Conservation (phyloP, 495 filamentous ascomycete species). For the Aspergillus olivimuriae region DNA sequence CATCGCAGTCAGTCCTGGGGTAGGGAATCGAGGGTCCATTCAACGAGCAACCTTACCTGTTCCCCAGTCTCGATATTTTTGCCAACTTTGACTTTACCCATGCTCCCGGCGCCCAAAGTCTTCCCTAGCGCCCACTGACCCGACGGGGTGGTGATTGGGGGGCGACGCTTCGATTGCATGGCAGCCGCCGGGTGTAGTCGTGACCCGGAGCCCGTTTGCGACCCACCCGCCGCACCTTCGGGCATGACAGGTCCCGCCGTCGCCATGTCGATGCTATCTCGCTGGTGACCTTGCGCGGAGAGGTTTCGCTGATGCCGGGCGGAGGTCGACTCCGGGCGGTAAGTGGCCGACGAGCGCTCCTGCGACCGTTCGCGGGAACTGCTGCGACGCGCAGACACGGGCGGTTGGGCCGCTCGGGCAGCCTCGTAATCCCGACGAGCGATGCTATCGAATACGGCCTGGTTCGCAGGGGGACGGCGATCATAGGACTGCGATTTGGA, state of each 20-base stretch:
- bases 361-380: slow-evolving; percentile 46
- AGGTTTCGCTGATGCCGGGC: slow-evolving; percentile 38
- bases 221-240: slow-evolving; percentile 32
- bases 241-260: slow-evolving; percentile 32
- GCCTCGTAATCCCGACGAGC: slow-evolving; percentile 55
- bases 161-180: slow-evolving; percentile 60
- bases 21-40: neutral
- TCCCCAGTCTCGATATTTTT: slow-evolving; percentile 75
- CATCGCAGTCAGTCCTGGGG: slow-evolving; percentile 7
- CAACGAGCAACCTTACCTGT: slow-evolving; percentile 48
- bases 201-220: slow-evolving; percentile 37
- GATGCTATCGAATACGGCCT: slow-evolving; percentile 45
- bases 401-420: slow-evolving; percentile 40
- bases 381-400: slow-evolving; percentile 48
- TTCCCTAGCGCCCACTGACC: slow-evolving; percentile 92
- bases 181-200: slow-evolving; percentile 26
- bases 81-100: slow-evolving; percentile 92
- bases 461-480: slow-evolving; percentile 43
- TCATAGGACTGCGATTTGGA: slow-evolving; percentile 48
- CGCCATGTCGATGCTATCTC: slow-evolving; percentile 53
- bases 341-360: slow-evolving; percentile 39
- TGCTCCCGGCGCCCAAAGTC: slow-evolving; percentile 95
- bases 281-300: slow-evolving; percentile 37
- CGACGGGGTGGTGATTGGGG: slow-evolving; percentile 73
- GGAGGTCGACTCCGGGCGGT: slow-evolving; percentile 46